Percentiles rank a stretch among this genome's conserved stretches.
Conservation (phyloP, 1,284 basidiomycete genomes). For the Pseudozyma thailandica region DNA sequence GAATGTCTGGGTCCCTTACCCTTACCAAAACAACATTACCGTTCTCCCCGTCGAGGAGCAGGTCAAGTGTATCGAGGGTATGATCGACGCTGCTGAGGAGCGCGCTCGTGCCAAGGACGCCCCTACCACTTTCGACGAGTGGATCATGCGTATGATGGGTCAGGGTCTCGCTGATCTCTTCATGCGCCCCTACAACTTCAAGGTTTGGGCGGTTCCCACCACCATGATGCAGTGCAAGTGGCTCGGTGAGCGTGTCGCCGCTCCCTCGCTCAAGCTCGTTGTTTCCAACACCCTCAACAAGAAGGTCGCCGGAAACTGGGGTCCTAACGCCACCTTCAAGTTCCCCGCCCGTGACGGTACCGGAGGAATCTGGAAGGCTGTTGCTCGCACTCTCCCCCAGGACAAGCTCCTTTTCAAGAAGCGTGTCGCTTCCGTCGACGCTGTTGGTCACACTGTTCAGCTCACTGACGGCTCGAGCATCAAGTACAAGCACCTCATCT, state of each 20-base stretch:
- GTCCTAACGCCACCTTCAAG: slow-evolving; percentile 72
- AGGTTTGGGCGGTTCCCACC: slow-evolving; percentile 73
- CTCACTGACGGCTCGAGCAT: slow-evolving; percentile 70
- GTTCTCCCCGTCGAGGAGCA: slow-evolving; percentile 71
- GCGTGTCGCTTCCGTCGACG: slow-evolving; percentile 69
- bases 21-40: slow-evolving; percentile 72
- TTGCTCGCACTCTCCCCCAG: slow-evolving; percentile 70
- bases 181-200: slow-evolving; percentile 73
- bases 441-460: slow-evolving; percentile 68
- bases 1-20: slow-evolving; percentile 71
- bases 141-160: slow-evolving; percentile 72
- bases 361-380: slow-evolving; percentile 73
- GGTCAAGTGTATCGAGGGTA: slow-evolving; percentile 71
- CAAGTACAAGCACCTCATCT: slow-evolving; percentile 71
- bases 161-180: slow-evolving; percentile 72
- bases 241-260: slow-evolving; percentile 73
- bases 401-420: slow-evolving; percentile 69
- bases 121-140: slow-evolving; percentile 70
- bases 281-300: slow-evolving; percentile 72
- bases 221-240: slow-evolving; percentile 73
- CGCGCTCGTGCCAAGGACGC: slow-evolving; percentile 67
- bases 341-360: slow-evolving; percentile 72
- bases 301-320: slow-evolving; percentile 72
- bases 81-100: slow-evolving; percentile 70
- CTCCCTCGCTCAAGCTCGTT: slow-evolving; percentile 71